These are phyloP conservation scores for Calonectria hawksworthii DNA, from an alignment of 2,329 filamentous ascomycete species.

Conservation along the genomic window DNA sequence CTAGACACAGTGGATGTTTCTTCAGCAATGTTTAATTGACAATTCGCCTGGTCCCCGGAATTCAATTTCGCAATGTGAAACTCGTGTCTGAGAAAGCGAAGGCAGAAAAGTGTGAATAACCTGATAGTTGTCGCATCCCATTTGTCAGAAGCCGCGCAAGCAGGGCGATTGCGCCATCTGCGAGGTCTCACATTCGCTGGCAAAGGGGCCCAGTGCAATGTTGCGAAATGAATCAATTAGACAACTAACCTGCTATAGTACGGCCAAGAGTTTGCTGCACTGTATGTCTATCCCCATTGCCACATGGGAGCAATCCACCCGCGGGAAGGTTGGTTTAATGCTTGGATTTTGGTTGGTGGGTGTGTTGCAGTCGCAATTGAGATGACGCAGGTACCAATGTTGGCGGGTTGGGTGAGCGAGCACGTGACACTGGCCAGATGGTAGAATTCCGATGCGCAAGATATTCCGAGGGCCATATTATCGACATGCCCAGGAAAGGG, in stretches of 20 bases:
- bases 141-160: conserved; percentile 23
- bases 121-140: not conserved
- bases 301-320: not conserved
- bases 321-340: not conserved
- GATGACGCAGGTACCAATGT: conserved; percentile 9
- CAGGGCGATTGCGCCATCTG: conserved; percentile 22
- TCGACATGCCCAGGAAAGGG: not conserved
- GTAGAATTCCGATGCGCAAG: not conserved
- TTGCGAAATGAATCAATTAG: conserved; percentile 10
- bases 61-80: conserved; percentile 6
- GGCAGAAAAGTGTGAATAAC: not conserved
- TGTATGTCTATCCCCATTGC: not conserved
- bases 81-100: not conserved
- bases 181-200: conserved; percentile 4
- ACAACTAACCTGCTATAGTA: not conserved
- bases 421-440: conserved; percentile 6
- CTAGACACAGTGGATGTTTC: not conserved
- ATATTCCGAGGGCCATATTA: not conserved
- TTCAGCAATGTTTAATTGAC: not conserved
- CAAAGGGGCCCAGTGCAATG: not conserved
- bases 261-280: not conserved
- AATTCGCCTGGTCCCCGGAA: not conserved
- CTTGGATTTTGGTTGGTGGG: not conserved
- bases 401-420: no score
- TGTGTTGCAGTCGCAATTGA: conserved; percentile 13